Evolutionary conservation across 2,329 filamentous ascomycete species (phyloP).

Genomic region (Fusarium pseudocircinatum): DNA sequence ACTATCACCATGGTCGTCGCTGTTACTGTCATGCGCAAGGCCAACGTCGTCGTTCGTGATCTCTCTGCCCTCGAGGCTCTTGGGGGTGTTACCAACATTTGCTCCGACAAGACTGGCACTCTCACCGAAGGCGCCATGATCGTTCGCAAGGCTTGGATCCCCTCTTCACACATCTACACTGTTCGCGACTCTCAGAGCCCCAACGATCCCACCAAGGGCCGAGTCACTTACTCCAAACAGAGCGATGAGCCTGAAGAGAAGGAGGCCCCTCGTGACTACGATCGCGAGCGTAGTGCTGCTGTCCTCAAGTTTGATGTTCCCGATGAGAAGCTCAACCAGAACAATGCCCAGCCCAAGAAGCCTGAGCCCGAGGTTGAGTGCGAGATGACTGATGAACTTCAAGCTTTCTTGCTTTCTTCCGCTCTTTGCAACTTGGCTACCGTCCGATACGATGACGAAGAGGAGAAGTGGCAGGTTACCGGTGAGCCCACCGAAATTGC

Average conservation of each 20-base stretch:
- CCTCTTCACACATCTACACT: constrained; percentile 64
- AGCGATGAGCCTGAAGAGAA: constrained; percentile 48
- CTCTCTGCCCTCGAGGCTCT: constrained; percentile 74
- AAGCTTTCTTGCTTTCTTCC: constrained; percentile 63
- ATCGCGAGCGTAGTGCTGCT: constrained; percentile 67
- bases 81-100: constrained; percentile 77
- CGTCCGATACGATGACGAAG: constrained; percentile 63
- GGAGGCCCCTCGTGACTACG: constrained; percentile 63
- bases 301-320: constrained; percentile 72
- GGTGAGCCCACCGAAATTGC: constrained; percentile 81
- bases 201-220: constrained; percentile 68
- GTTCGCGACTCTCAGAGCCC: constrained; percentile 71
- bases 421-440: constrained; percentile 74
- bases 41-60: constrained; percentile 72
- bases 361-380: constrained; percentile 51
- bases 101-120: constrained; percentile 79
- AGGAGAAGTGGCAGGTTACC: constrained; percentile 70
- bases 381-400: constrained; percentile 60
- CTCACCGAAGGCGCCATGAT: constrained; percentile 76
- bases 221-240: constrained; percentile 57
- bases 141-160: constrained; percentile 73
- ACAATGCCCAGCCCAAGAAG: constrained; percentile 37
- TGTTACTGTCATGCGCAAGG: constrained; percentile 70
- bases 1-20: constrained; percentile 77
- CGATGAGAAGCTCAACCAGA: constrained; percentile 60